Evolutionary conservation across 306 rosid genomes (phyloP).

Genomic region (Mucuna pruriens): DNA sequence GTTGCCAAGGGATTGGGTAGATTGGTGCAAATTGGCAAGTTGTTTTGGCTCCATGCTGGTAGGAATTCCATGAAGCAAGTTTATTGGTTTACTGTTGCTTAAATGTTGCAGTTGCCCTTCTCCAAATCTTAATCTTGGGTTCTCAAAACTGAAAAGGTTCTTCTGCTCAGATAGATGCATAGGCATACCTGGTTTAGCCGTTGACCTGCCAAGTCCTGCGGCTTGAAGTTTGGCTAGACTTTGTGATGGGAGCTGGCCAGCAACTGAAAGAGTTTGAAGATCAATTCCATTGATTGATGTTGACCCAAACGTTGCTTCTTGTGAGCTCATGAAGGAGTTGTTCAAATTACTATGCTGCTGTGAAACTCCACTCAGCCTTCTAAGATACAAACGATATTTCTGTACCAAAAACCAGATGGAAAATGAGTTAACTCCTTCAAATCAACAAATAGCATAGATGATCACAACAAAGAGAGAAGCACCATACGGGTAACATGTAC

Average conservation of each 20-base stretch:
- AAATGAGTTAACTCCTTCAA: constrained; percentile 19
- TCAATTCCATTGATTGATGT: constrained; percentile 76
- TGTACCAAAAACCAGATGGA: constrained; percentile 44
- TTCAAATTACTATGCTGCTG: constrained; percentile 70
- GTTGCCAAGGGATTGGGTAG: constrained; percentile 66
- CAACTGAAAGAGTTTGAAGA: constrained; percentile 74
- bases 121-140: constrained; percentile 75
- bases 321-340: constrained; percentile 66
- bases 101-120: constrained; percentile 77
- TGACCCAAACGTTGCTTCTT: constrained; percentile 70
- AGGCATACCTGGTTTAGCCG: constrained; percentile 56
- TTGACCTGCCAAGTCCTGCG: constrained; percentile 71
- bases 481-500: not conserved
- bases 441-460: not conserved
- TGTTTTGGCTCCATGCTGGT: constrained; percentile 91
- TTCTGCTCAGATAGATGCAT: constrained; percentile 74
- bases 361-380: constrained; percentile 86
- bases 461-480: constrained; percentile 7
- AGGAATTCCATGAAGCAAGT: constrained; percentile 93
- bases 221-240: constrained; percentile 89
- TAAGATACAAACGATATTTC: constrained; percentile 96
- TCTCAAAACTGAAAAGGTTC: constrained; percentile 89
- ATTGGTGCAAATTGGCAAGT: constrained; percentile 76
- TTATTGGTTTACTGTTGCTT: constrained; percentile 61
- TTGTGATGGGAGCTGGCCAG: constrained; percentile 77